phyloP scores from a whole-genome alignment of 306 rosid species.

The Fragaria ananassa region DNA sequence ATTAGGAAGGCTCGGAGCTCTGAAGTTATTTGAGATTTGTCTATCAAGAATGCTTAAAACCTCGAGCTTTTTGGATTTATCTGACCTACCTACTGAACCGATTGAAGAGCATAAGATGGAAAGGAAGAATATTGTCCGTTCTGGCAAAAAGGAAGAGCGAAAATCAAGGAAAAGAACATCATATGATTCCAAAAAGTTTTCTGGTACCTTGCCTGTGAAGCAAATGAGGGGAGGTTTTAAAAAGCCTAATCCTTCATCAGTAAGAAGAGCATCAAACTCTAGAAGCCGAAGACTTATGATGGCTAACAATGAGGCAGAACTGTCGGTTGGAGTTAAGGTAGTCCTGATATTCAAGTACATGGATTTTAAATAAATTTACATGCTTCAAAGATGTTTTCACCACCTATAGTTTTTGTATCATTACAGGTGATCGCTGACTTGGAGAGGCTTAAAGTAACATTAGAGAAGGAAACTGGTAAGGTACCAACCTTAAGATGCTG shows the following conservation, averaged over 20 bases:
- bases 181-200: conserved; percentile 23
- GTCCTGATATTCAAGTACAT: conserved; percentile 22
- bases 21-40: conserved; percentile 53
- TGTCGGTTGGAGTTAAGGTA: conserved; percentile 80
- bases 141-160: conserved; percentile 49
- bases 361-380: neutral
- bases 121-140: conserved; percentile 36
- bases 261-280: conserved; percentile 37
- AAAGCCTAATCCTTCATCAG: conserved; percentile 30
- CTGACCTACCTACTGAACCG: conserved; percentile 21
- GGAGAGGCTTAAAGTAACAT: conserved; percentile 56
- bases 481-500: conserved; percentile 64
- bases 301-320: conserved; percentile 67
- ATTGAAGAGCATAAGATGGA: conserved; percentile 32
- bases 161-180: conserved; percentile 43
- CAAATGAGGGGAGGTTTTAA: conserved; percentile 25
- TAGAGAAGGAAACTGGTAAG: conserved; percentile 62
- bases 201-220: conserved; percentile 31
- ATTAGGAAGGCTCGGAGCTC: conserved; percentile 74
- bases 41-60: conserved; percentile 49
- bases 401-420: conserved; percentile 2
- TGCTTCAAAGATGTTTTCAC: conserved; percentile 3
- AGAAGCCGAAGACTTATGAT: conserved; percentile 41
- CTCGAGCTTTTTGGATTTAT: conserved; percentile 30
- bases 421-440: conserved; percentile 63